phyloP scores from a whole-genome alignment of 2,329 filamentous ascomycete genomes.

The Cercospora beticola region DNA sequence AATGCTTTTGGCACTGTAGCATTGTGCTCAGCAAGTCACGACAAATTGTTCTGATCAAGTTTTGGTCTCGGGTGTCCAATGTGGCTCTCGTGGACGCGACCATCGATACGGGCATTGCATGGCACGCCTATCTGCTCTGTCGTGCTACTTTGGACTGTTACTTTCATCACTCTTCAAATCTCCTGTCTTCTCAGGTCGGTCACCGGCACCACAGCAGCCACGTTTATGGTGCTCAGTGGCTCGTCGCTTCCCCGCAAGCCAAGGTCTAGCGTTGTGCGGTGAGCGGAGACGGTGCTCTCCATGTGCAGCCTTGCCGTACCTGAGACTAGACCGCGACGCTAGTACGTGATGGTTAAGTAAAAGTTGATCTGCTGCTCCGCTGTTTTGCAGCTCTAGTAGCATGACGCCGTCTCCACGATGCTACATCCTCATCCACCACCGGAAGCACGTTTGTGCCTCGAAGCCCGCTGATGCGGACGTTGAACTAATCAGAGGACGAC shows the following conservation, averaged over 20 bases:
- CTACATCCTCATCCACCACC: background rate
- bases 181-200: background rate
- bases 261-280: conserved; percentile 10
- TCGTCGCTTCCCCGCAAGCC: conserved; percentile 15
- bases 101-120: background rate
- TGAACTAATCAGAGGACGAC: conserved; percentile 8
- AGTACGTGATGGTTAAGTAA: conserved; percentile 24
- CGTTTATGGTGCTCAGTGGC: background rate
- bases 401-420: conserved; percentile 13
- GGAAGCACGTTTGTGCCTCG: conserved; percentile 5
- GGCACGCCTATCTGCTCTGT: background rate
- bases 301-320: conserved; percentile 17
- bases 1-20: background rate
- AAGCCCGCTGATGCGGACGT: background rate
- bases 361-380: conserved; percentile 10
- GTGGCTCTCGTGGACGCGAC: background rate
- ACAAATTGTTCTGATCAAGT: background rate
- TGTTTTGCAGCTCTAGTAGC: conserved; percentile 3
- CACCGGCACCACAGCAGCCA: background rate
- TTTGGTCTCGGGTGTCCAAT: too few relatives aligned
- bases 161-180: background rate
- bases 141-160: background rate
- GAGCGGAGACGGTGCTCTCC: conserved; percentile 12
- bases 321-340: conserved; percentile 15
- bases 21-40: background rate